phyloP scores from a whole-genome alignment of 2,329 filamentous ascomycete genomes.

The Coniochaeta hoffmannii region DNA sequence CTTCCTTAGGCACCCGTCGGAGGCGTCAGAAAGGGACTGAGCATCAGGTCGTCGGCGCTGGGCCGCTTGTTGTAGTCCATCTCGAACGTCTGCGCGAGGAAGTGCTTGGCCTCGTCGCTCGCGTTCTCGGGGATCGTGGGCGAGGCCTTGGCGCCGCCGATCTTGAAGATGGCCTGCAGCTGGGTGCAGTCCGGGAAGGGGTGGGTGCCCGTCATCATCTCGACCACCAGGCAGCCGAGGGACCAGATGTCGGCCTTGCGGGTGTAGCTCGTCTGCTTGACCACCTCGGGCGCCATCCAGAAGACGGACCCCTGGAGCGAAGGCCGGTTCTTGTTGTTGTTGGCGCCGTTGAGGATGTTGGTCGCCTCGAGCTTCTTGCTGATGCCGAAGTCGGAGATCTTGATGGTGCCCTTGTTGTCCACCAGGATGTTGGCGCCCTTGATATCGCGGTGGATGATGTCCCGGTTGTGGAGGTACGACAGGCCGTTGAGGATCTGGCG shows the following conservation, averaged over 20 bases:
- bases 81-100: slow-evolving; percentile 87
- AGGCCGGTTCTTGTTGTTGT: slow-evolving; percentile 60
- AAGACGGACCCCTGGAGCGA: slow-evolving; percentile 96
- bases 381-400: slow-evolving; percentile 98
- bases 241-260: slow-evolving; percentile 99
- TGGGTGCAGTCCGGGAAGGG: slow-evolving; percentile 97
- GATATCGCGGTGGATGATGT: slow-evolving; percentile 98
- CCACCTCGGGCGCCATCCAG: slow-evolving; percentile 99
- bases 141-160: slow-evolving; percentile 78
- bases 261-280: slow-evolving; percentile 95
- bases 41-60: slow-evolving; percentile 82
- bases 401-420: slow-evolving; percentile 97
- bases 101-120: slow-evolving; percentile 74
- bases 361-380: slow-evolving; percentile 94
- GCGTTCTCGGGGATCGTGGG: slow-evolving; percentile 84
- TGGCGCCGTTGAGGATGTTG: slow-evolving; percentile 66
- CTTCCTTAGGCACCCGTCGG: slow-evolving; percentile 37
- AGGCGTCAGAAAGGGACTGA: slow-evolving; percentile 72
- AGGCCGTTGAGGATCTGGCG: slow-evolving; percentile 90
- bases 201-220: slow-evolving; percentile 98
- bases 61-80: slow-evolving; percentile 90
- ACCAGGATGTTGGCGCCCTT: slow-evolving; percentile 98
- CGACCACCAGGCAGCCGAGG: slow-evolving; percentile 89
- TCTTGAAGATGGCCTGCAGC: slow-evolving; percentile 97
- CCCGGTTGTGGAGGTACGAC: slow-evolving; percentile 84